Percentiles rank a stretch among this genome's conserved stretches.
Conservation (phyloP, 2,329 filamentous ascomycete genomes). For the Macrophomina pseudophaseolina region DNA sequence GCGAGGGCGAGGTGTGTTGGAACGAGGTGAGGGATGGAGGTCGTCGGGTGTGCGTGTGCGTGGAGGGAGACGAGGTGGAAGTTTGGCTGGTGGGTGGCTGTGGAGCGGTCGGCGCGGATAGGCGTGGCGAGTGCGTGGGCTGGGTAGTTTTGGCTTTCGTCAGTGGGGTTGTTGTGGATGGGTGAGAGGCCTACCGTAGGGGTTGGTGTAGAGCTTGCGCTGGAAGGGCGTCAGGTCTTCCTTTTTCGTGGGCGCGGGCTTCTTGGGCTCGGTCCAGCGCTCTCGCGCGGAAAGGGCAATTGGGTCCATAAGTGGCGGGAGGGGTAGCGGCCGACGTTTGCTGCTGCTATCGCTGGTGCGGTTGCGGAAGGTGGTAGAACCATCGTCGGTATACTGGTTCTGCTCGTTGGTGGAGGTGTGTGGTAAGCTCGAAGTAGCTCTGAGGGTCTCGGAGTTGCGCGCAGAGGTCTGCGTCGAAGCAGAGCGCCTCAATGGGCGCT, state of each 20-base stretch:
- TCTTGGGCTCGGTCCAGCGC: slow-evolving; percentile 47
- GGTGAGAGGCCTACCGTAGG: slow-evolving; percentile 60
- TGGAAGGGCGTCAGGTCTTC: slow-evolving; percentile 58
- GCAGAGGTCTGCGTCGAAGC: not conserved
- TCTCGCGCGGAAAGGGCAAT: slow-evolving; percentile 42
- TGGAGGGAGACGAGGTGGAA: slow-evolving; percentile 69
- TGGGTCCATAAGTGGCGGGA: slow-evolving; percentile 57
- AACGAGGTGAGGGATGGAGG: slow-evolving; percentile 60
- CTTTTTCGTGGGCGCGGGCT: slow-evolving; percentile 41
- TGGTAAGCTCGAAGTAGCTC: slow-evolving; percentile 1
- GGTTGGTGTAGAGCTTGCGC: slow-evolving; percentile 63
- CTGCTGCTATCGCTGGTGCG: slow-evolving; percentile 40
- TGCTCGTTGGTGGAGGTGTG: slow-evolving; percentile 3
- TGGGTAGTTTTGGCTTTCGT: slow-evolving; percentile 37
- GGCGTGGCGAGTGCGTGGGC: slow-evolving; percentile 67
- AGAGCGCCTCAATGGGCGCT: not conserved
- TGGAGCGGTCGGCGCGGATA: slow-evolving; percentile 61
- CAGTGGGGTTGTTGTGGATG: not conserved
- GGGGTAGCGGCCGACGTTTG: slow-evolving; percentile 46
- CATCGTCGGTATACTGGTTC: slow-evolving; percentile 19
- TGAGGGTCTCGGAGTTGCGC: slow-evolving; percentile 14
- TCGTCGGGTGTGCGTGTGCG: slow-evolving; percentile 61
- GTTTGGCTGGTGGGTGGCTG: slow-evolving; percentile 57
- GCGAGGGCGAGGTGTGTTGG: slow-evolving; percentile 45
- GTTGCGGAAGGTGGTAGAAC: slow-evolving; percentile 40